These are phyloP conservation scores for Aspergillus steynii DNA, from an alignment of 495 filamentous ascomycete genomes.

Conservation along the genomic window DNA sequence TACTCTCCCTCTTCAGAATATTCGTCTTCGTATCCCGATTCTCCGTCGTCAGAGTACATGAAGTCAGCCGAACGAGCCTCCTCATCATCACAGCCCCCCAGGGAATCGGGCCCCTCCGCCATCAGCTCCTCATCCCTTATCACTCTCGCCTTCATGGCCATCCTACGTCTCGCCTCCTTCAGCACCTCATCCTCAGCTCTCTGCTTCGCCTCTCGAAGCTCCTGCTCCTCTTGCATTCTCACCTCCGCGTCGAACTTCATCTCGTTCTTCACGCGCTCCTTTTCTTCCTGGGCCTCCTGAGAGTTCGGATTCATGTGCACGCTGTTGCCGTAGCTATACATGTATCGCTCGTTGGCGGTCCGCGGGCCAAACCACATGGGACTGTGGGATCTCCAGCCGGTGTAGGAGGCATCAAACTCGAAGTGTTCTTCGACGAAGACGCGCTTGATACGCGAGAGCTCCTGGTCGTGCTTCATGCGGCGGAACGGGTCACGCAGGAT, in stretches of 20 bases:
- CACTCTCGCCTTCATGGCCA: constrained; percentile 13
- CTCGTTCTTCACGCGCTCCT: constrained; percentile 16
- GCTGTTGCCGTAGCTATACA: constrained; percentile 32
- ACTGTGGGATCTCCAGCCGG: constrained; percentile 12
- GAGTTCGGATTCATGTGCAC: constrained; percentile 36
- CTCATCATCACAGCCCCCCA: background rate
- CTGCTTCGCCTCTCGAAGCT: background rate
- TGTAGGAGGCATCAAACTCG: background rate
- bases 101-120: constrained; percentile 8
- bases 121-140: constrained; percentile 16
- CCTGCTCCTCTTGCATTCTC: constrained; percentile 8
- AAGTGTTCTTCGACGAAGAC: constrained; percentile 5
- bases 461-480: constrained; percentile 30
- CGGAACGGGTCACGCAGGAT: constrained; percentile 34
- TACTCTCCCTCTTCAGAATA: background rate
- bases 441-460: background rate
- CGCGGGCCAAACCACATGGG: background rate
- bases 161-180: constrained; percentile 3
- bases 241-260: constrained; percentile 17
- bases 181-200: background rate
- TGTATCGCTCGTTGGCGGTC: constrained; percentile 21
- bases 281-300: constrained; percentile 25
- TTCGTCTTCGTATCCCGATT: background rate
- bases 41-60: background rate
- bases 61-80: background rate